Evolutionary conservation across 805 yeast genomes (phyloP).

Genomic region (Schwanniomyces occidentalis): DNA sequence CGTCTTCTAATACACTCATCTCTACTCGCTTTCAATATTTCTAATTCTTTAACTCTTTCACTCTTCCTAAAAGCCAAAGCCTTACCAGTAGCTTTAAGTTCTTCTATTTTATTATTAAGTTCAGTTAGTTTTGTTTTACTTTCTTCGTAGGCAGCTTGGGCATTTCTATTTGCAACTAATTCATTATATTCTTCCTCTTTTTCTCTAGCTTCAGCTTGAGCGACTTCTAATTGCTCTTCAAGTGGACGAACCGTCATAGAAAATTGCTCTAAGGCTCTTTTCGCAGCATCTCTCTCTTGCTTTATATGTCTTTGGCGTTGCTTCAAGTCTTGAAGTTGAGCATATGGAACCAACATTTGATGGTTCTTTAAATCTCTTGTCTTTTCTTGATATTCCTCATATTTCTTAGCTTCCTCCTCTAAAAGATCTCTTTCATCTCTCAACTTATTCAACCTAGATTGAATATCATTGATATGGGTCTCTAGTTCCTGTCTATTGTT

Average conservation of each 20-base stretch:
- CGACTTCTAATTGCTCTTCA: slow-evolving; percentile 7
- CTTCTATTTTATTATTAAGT: slow-evolving; percentile 7
- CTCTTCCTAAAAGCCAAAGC: slow-evolving; percentile 16
- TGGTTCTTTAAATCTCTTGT: slow-evolving; percentile 36
- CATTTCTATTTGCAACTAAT: slow-evolving; percentile 7
- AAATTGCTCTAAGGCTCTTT: slow-evolving; percentile 28
- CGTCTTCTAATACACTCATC: slow-evolving; percentile 18
- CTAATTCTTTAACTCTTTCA: slow-evolving; percentile 18
- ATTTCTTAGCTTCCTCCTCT: slow-evolving; percentile 46
- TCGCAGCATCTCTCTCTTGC: slow-evolving; percentile 34
- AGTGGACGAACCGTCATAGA: slow-evolving; percentile 26
- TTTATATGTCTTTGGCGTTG: slow-evolving; percentile 32
- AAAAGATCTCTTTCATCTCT: slow-evolving; percentile 37
- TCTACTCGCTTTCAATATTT: slow-evolving; percentile 10
- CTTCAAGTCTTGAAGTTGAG: slow-evolving; percentile 38
- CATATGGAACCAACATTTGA: slow-evolving; percentile 43
- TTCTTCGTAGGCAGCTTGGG: slow-evolving; percentile 4
- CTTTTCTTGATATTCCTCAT: slow-evolving; percentile 48
- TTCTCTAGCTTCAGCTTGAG: slow-evolving; percentile 7
- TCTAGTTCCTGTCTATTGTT: slow-evolving; percentile 27
- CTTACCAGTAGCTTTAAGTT: slow-evolving; percentile 6
- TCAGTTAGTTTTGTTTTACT: slow-evolving; percentile 3
- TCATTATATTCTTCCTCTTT: slow-evolving; percentile 9
- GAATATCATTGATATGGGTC: slow-evolving; percentile 26
- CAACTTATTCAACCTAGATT: slow-evolving; percentile 31